Base-by-base conservation (phyloP, 306 rosid species). In the Trichosanthes cucumerina region DNA sequence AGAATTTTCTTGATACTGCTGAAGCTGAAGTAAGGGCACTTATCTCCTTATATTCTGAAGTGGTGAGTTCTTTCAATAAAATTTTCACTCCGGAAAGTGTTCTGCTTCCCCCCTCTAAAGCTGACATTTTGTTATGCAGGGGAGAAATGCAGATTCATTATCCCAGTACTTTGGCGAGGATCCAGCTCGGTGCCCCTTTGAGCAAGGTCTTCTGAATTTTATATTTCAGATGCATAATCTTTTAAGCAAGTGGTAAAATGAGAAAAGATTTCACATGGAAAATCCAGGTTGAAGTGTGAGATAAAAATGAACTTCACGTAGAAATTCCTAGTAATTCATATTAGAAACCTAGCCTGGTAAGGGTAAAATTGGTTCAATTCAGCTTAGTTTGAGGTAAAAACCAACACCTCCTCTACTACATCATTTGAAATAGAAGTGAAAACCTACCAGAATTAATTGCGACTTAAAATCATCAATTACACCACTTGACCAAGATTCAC, bases 141-240 rank as follows among this genome's bases (percentile, higher is more conserved):
- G 98, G 81, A 89, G 97, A 91, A 92, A 84, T 78, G 98, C 98
- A 24, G 98, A 95, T 83, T 95, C 98, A 47, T 87, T 95, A 88
- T 95, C 96, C 74, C 95, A 91, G 80, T 95, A 95, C 88, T 95
- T 95, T 34, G 98, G 98, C 56, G 98, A 95, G 90, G 98, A 95
- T 89, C 98, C 98, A 77, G 91, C 97, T 77, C 88, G 97, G 81
- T 95, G 96, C 81, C 98, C 98, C 49, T 95, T 95, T 82, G 98
- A 95, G 87, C 98, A 95, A 95, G 98, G 98, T 95, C 54, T 85
- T 88, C 41, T 38, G 31, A 59, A 44, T 57, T 26, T 77, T 26
- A 11, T 26, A 39, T 60, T 58, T 44, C 21, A 44, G 52, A 34
- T 47, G 58, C 76, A n/a, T 74, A 41, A 50, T 81, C 66, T 36